phyloP scores from a whole-genome alignment of 2,329 filamentous ascomycete genomes.

The Colletotrichum sojae region DNA sequence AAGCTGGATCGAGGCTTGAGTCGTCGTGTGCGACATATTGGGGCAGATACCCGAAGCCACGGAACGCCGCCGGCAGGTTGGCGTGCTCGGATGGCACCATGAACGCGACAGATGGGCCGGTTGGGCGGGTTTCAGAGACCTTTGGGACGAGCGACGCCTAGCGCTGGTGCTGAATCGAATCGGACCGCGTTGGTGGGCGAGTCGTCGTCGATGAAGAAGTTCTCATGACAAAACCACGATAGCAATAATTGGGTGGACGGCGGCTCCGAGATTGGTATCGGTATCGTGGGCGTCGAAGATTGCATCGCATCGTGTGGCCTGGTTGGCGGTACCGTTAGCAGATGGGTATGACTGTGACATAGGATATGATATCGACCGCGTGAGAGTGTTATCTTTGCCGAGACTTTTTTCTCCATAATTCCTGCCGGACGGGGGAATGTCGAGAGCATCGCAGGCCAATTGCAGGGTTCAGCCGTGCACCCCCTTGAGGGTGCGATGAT shows the following conservation, averaged over 20 bases:
- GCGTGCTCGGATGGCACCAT: conserved; percentile 23
- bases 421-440: conserved; percentile 20
- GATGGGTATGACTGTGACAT: conserved; percentile 21
- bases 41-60: conserved; percentile 39
- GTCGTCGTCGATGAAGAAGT: conserved; percentile 4
- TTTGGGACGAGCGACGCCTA: background rate
- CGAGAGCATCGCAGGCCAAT: conserved; percentile 32
- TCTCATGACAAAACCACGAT: conserved; percentile 20
- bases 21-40: conserved; percentile 23
- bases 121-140: conserved; percentile 8
- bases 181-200: background rate
- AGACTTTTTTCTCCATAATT: conserved; percentile 37
- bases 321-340: conserved; percentile 11
- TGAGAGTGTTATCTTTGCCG: conserved; percentile 38
- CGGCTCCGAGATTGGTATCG: conserved; percentile 15
- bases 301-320: background rate
- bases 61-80: conserved; percentile 12
- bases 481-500: conserved; percentile 22
- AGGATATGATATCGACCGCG: background rate
- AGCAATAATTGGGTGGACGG: conserved; percentile 10
- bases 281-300: conserved; percentile 14
- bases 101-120: conserved; percentile 8
- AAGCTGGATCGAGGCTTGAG: conserved; percentile 9
- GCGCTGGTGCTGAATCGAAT: background rate
- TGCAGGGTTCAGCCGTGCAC: conserved; percentile 15